Percentiles rank a stretch among this genome's conserved stretches.
Conservation (phyloP, 352 stramenopile species). For the Globisporangium recalcitrans region DNA sequence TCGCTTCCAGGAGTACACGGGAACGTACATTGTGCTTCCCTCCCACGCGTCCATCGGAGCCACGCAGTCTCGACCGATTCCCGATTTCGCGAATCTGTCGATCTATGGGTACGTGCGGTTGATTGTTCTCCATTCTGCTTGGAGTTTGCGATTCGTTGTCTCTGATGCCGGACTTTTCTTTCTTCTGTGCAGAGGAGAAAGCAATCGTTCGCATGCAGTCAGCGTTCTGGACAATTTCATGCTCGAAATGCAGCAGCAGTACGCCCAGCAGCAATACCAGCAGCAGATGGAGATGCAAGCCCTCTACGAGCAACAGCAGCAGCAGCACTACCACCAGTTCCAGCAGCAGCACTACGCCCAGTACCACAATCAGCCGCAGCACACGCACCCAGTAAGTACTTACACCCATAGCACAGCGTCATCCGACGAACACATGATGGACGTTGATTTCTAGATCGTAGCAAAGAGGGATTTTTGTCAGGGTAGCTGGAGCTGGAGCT, state of each 20-base stretch:
- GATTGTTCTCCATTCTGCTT: not conserved
- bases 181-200: slow-evolving; percentile 24
- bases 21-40: slow-evolving; percentile 71
- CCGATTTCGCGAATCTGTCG: slow-evolving; percentile 45
- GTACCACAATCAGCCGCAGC: slow-evolving; percentile 17
- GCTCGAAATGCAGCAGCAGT: slow-evolving; percentile 55
- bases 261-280: slow-evolving; percentile 26
- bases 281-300: slow-evolving; percentile 29
- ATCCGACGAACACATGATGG: slow-evolving; percentile 55
- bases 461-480: not conserved
- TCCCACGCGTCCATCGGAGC: slow-evolving; percentile 21
- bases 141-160: not conserved
- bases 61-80: slow-evolving; percentile 8
- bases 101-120: slow-evolving; percentile 58
- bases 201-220: slow-evolving; percentile 50
- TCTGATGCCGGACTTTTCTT: not conserved
- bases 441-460: slow-evolving; percentile 53
- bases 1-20: slow-evolving; percentile 74
- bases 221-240: slow-evolving; percentile 54
- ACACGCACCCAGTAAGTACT: slow-evolving; percentile 13
- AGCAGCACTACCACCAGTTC: slow-evolving; percentile 12
- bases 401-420: slow-evolving; percentile 11
- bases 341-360: slow-evolving; percentile 24
- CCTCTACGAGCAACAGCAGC: slow-evolving; percentile 25
- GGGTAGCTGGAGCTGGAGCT: not conserved